Evolutionary conservation across 2,329 filamentous ascomycete genomes (phyloP), one percentile per base, ranked within the genome.

Genomic region (Scleromitrula shiraiana): DNA sequence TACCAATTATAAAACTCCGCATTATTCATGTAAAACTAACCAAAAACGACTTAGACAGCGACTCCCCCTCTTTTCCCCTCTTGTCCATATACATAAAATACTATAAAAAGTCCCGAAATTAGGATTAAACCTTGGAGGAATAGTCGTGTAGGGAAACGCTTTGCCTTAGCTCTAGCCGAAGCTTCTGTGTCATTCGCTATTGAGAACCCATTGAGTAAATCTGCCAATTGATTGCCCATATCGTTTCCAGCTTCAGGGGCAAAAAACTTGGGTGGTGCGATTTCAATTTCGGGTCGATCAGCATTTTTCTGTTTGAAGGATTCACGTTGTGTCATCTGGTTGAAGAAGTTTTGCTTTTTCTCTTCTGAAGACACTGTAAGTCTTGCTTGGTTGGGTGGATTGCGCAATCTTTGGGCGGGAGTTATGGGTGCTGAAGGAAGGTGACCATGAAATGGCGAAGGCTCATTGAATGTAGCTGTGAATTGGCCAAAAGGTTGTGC

Each of bases 381-480:
- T 1, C 74, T 65, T 0, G 78, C 74, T 29, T 72, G 69, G 50
- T 75, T 77, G 4, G 76, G 74, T 1, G 82, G 81, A 51, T 84
- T 85, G 26, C 77, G 72, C 6, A 80, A 64, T 36, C 73, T 72
- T 33, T 80, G 76, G 2, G 82, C 80, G 19, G 82, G 81, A n/a
- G 74, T 76, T 12, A 74, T 77, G 12, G 85, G 85, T 1, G 83
- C 82, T 0, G 81, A 73, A 4, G 85, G 85, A 2, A 88, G 74
- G 50, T 76, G 80, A 65, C 80, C 84, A 72, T 80, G 83, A 60
- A 89, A 88, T 1, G 82, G 77, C 8, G 54, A 55, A 10, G 55
- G 36, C 22, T 54, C 35, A 2, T 35, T 35, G 6, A 42, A 47
- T 17, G 45, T 20, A 17, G 23, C 23, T 12, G 23, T n/a, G 4